Evolutionary conservation across 2,329 filamentous ascomycete species (phyloP), one percentile per base, ranked within the genome.

Genomic region (Cladosporium sp.): DNA sequence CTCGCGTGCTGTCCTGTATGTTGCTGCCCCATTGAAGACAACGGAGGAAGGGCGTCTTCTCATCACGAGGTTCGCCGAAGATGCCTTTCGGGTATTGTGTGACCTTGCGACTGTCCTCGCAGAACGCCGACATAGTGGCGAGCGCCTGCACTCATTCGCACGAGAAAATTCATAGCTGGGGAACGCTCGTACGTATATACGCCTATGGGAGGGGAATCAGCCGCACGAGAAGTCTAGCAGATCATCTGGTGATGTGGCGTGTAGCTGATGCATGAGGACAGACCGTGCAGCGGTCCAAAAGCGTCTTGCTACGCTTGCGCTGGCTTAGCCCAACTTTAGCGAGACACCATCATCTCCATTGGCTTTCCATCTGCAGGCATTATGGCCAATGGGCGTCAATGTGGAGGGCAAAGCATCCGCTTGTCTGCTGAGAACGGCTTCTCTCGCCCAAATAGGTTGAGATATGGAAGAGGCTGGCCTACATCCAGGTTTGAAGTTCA

Each of bases 21-120:
- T 47, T 47, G 28, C 22, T 37, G 40, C 28, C 52, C 52, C 52
- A 55, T 32, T 55, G 52, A 15, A 55, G 19, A 44, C 52, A 55
- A 8, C 52, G 28, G 15, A 55, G 45, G 7, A 55, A 28, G 32
- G 52, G 52, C 40, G 39, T 20, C 15, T 55, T 47, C 8, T 44
- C 52, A 24, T 19, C 28, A 12, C 52, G 52, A 47, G 40, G 13
- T 8, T 47, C 28, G n/a, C 52, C 52, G 32, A 55, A 47, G 20
- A 55, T 36, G 52, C 52, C 52, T n/a, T 37, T 25, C 3, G 52
- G 52, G 9, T 55, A 55, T 8, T 22, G 12, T 15, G 25, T 13
- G 8, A 47, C 25, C 13, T 37, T 45, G 28, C 34, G 28, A 32
- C 25, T 40, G n/a, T 55, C 40, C 15, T 55, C 52, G 40, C 52